Conservation (phyloP, 2,329 filamentous ascomycete genomes). For the Penicillium olsonii region DNA sequence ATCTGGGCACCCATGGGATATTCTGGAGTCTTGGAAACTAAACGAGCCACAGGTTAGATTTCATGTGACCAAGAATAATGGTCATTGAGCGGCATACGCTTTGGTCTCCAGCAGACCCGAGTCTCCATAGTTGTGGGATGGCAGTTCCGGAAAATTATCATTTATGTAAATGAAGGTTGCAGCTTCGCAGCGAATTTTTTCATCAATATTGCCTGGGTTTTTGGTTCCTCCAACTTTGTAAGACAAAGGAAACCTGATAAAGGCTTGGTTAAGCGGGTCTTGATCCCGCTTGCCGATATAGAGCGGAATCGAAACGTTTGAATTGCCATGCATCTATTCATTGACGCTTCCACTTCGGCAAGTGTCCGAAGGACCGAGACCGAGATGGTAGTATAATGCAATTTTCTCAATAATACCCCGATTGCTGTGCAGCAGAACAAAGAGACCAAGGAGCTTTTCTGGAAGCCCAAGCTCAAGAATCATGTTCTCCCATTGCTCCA, state of each 20-base stretch:
- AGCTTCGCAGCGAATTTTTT: conserved; percentile 47
- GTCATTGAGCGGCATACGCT: conserved; percentile 21
- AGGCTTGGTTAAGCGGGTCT: conserved; percentile 20
- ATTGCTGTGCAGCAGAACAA: conserved; percentile 12
- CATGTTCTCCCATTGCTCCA: conserved; percentile 18
- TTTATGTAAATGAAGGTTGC: conserved; percentile 46
- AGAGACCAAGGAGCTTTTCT: conserved; percentile 13
- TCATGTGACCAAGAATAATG: neutral
- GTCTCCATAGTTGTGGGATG: conserved; percentile 33
- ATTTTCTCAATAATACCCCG: conserved; percentile 9
- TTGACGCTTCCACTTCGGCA: conserved; percentile 27
- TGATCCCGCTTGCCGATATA: conserved; percentile 12
- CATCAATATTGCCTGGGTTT: conserved; percentile 45
- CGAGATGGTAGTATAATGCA: conserved; percentile 13
- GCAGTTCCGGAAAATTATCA: conserved; percentile 37
- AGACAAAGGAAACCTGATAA: conserved; percentile 30
- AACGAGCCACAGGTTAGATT: neutral
- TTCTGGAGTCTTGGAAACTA: conserved; percentile 18
- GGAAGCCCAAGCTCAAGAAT: conserved; percentile 13
- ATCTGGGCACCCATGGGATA: conserved; percentile 17
- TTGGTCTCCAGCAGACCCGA: conserved; percentile 34
- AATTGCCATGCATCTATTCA: conserved; percentile 25
- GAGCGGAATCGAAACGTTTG: conserved; percentile 30
- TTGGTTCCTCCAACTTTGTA: conserved; percentile 39
- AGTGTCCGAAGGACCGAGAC: conserved; percentile 6